These are phyloP conservation scores for Trapa bicornis DNA, from an alignment of 345 rosid species.

Conservation along the genomic window DNA sequence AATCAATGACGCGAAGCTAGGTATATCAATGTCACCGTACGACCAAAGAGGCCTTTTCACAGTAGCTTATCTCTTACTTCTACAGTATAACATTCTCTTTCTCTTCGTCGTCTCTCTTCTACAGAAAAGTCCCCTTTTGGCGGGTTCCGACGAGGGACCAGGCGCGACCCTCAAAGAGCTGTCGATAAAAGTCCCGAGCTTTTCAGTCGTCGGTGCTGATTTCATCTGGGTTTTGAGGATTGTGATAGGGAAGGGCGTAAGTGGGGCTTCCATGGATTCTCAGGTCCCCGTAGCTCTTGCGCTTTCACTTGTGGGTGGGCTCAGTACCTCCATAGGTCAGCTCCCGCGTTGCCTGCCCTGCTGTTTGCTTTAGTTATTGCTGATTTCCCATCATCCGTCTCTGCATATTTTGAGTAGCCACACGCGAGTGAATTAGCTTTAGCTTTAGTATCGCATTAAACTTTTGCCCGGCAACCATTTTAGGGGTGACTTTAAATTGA, in stretches of 20 bases:
- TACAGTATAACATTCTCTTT: background rate
- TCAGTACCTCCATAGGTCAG: constrained; percentile 62
- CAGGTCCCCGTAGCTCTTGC: constrained; percentile 54
- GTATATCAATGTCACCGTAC: background rate
- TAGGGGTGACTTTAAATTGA: background rate
- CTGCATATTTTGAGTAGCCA: background rate
- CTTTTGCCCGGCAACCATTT: background rate
- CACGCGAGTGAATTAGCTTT: background rate
- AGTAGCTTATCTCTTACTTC: constrained; percentile 21
- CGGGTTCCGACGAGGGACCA: background rate
- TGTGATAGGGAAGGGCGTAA: background rate
- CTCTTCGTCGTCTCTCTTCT: too few species aligned
- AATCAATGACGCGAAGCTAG: background rate
- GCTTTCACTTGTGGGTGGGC: constrained; percentile 54
- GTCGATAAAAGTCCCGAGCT: background rate
- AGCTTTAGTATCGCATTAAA: background rate
- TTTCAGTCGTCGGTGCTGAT: background rate
- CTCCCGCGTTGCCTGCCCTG: background rate
- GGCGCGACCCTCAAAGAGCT: background rate
- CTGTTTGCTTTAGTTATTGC: background rate
- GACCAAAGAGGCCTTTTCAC: background rate
- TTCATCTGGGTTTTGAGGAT: constrained; percentile 8
- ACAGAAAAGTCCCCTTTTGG: background rate
- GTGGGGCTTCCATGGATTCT: constrained; percentile 46
- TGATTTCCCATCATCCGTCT: background rate